Conservation (phyloP, 306 rosid species). For the Quercus suber region DNA sequence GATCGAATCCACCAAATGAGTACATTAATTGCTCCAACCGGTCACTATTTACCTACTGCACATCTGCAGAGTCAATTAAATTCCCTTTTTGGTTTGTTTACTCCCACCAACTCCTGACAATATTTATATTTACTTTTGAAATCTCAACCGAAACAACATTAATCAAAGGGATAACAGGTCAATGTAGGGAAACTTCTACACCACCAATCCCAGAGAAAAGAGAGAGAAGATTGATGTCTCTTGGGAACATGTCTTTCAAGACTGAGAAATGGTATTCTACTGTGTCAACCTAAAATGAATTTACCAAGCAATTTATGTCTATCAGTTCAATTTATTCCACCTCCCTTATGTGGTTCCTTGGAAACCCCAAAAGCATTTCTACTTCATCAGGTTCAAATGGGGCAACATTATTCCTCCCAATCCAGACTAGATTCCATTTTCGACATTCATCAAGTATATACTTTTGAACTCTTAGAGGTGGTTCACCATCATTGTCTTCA, state of each 20-base stretch:
- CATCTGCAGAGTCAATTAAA: conserved; percentile 54
- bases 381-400: conserved; percentile 92
- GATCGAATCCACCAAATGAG: conserved; percentile 77
- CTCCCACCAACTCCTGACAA: conserved; percentile 94
- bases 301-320: conserved; percentile 89
- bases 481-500: conserved; percentile 52
- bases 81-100: conserved; percentile 80
- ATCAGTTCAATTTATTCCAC: conserved; percentile 85
- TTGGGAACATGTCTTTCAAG: conserved; percentile 69
- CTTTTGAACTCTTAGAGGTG: conserved; percentile 49
- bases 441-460: conserved; percentile 69
- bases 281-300: conserved; percentile 90
- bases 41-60: conserved; percentile 45
- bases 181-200: conserved; percentile 88
- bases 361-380: conserved; percentile 83
- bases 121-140: conserved; percentile 66
- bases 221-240: conserved; percentile 79
- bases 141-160: conserved; percentile 79
- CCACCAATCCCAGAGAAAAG: conserved; percentile 95
- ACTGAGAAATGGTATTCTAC: conserved; percentile 86
- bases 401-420: conserved; percentile 91
- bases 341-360: conserved; percentile 91
- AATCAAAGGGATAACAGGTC: conserved; percentile 69
- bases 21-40: conserved; percentile 52
- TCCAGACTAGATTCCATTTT: conserved; percentile 95